These are phyloP conservation scores for Thermomucor indicae-seudaticae DNA, from an alignment of 371 early-diverging fungal genomes.

Conservation along the genomic window DNA sequence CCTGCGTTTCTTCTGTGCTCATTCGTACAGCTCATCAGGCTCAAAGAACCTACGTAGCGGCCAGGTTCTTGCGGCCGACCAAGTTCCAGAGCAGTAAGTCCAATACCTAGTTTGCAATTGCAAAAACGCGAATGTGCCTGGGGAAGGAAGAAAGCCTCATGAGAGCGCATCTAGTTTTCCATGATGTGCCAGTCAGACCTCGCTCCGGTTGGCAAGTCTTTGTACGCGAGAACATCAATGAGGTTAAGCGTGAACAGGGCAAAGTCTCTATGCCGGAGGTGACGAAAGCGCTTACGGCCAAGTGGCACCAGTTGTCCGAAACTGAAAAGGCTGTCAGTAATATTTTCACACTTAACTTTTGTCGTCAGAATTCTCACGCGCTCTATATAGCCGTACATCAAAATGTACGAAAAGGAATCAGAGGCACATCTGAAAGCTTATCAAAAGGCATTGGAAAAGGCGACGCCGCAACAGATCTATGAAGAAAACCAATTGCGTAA, in stretches of 20 bases:
- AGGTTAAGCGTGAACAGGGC: slow-evolving; percentile 20
- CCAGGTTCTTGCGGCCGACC: slow-evolving; percentile 19
- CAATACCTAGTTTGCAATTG: background rate
- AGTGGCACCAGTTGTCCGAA: slow-evolving; percentile 25
- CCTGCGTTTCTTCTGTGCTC: too few species aligned
- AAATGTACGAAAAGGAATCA: slow-evolving; percentile 21
- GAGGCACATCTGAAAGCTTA: slow-evolving; percentile 21
- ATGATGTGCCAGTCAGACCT: slow-evolving; percentile 44
- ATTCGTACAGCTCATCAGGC: too few species aligned
- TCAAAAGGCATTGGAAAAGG: slow-evolving; percentile 32
- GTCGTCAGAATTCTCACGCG: background rate
- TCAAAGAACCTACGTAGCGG: slow-evolving; percentile 14
- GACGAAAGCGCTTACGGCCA: slow-evolving; percentile 12
- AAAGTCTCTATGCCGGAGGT: slow-evolving; percentile 20
- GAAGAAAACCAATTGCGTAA: slow-evolving; percentile 48
- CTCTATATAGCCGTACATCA: slow-evolving; percentile 22
- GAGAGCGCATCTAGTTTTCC: slow-evolving; percentile 18
- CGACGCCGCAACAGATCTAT: slow-evolving; percentile 45
- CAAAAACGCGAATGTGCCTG: background rate
- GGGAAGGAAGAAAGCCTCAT: too few species aligned
- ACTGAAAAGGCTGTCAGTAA: slow-evolving; percentile 30
- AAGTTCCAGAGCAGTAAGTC: slow-evolving; percentile 37
- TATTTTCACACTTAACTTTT: background rate
- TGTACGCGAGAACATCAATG: slow-evolving; percentile 34
- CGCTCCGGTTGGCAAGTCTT: slow-evolving; percentile 48